Conservation (phyloP, 2,329 filamentous ascomycete species). For the Clarireedia monteithiana region DNA sequence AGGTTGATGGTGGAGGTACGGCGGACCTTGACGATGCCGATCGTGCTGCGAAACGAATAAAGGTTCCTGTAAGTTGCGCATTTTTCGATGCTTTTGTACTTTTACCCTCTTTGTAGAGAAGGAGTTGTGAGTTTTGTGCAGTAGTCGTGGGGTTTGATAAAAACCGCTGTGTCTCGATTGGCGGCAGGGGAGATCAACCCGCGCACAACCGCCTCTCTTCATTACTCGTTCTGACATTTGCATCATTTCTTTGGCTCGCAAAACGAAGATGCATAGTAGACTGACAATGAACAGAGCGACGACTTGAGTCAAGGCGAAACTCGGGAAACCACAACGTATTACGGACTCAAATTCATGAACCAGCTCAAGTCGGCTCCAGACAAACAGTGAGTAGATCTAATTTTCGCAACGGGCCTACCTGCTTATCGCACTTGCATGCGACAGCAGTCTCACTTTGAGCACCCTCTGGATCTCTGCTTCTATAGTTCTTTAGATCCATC, state of each 20-base stretch:
- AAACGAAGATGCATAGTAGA: conserved; percentile 17
- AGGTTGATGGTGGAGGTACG: conserved; percentile 35
- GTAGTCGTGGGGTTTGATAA: conserved; percentile 7
- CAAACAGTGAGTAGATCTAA: conserved; percentile 57
- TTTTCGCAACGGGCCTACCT: neutral
- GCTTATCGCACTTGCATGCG: neutral
- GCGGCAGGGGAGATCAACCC: conserved; percentile 18
- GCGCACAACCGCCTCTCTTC: conserved; percentile 9
- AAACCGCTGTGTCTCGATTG: conserved; percentile 14
- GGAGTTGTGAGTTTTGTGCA: conserved; percentile 6
- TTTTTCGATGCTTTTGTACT: neutral
- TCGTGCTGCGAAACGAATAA: conserved; percentile 50
- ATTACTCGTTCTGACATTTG: neutral
- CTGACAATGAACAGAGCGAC: conserved; percentile 24
- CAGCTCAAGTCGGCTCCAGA: conserved; percentile 70
- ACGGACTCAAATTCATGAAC: conserved; percentile 66
- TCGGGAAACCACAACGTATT: conserved; percentile 58
- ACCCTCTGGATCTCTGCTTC: neutral
- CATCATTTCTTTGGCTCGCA: neutral
- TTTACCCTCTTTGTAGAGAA: conserved; percentile 8
- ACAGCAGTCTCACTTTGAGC: neutral
- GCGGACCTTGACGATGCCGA: conserved; percentile 42
- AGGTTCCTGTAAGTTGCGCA: conserved; percentile 44
- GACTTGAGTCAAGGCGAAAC: conserved; percentile 42
- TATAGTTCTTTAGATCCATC: neutral